Evolutionary conservation across 129 eudicot genomes (phyloP).

Genomic region (Saussurea involucrata): DNA sequence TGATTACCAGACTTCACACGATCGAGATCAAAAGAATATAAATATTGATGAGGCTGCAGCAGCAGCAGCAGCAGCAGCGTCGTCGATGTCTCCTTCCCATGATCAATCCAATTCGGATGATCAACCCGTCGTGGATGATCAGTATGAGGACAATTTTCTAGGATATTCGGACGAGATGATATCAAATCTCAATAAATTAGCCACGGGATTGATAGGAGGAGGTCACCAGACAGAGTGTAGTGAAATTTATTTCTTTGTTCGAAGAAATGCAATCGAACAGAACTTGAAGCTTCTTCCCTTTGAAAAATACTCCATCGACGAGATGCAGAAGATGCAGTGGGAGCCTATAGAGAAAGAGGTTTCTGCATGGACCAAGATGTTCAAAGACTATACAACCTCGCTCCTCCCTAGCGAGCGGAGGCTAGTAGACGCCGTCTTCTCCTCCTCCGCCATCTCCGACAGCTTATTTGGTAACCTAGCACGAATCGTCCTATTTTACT

Average conservation of each 20-base stretch:
- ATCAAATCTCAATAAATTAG: slow-evolving; percentile 36
- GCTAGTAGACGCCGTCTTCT: slow-evolving; percentile 41
- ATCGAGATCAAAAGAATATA: slow-evolving; percentile 5
- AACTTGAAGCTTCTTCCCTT: slow-evolving; percentile 38
- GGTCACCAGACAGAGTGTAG: slow-evolving; percentile 66
- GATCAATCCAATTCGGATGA: slow-evolving; percentile 11
- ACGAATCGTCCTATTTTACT: slow-evolving; percentile 28
- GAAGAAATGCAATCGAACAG: slow-evolving; percentile 64
- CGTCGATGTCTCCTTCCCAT: slow-evolving; percentile 17
- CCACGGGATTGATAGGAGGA: slow-evolving; percentile 41
- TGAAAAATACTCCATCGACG: slow-evolving; percentile 69
- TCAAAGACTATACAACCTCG: slow-evolving; percentile 29
- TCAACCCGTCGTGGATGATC: not conserved
- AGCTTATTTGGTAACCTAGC: slow-evolving; percentile 36
- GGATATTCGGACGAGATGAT: slow-evolving; percentile 48
- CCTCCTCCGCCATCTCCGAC: slow-evolving; percentile 10
- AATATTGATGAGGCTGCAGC: no score
- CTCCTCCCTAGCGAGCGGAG: slow-evolving; percentile 46
- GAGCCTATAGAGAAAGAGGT: slow-evolving; percentile 72
- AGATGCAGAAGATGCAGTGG: slow-evolving; percentile 75
- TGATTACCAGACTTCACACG: slow-evolving; percentile 29
- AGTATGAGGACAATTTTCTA: slow-evolving; percentile 20
- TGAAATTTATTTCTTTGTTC: slow-evolving; percentile 46
- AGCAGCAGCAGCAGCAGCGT: no score
- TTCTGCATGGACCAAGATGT: slow-evolving; percentile 51